Evolutionary conservation across 257 asterid species (phyloP).

Genomic region (Ajuga chamaepitys): DNA sequence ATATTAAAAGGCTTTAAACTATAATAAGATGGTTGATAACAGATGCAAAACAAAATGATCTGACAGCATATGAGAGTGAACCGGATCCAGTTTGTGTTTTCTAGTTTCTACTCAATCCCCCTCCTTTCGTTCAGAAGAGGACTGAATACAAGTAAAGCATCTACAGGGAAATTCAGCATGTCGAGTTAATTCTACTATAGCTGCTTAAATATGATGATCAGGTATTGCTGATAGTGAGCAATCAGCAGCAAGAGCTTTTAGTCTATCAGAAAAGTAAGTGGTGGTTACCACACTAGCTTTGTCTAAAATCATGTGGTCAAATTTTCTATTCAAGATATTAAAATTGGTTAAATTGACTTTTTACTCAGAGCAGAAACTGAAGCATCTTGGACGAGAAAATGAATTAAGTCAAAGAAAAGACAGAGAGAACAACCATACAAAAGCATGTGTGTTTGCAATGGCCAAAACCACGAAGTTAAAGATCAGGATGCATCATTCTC

Average conservation of each 20-base stretch:
- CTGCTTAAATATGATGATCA: not conserved
- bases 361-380: too few relatives aligned
- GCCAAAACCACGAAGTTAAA: too few relatives aligned
- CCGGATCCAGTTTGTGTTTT: not conserved
- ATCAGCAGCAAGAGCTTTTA: not conserved
- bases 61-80: not conserved
- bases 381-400: too few relatives aligned
- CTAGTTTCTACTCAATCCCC: not conserved
- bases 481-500: too few relatives aligned
- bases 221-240: not conserved
- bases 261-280: too few relatives aligned
- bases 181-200: not conserved
- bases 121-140: too few relatives aligned
- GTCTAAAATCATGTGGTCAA: not conserved
- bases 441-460: too few relatives aligned
- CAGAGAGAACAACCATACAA: too few relatives aligned
- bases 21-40: not conserved
- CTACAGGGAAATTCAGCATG: not conserved
- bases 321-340: not conserved
- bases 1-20: not conserved
- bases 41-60: not conserved
- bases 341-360: too few relatives aligned
- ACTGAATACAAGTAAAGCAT: not conserved
- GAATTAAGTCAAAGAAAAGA: too few relatives aligned
- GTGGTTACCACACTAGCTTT: too few relatives aligned